Evolutionary conservation across 495 filamentous ascomycete species (phyloP).

Genomic region (Cryomyces minteri): DNA sequence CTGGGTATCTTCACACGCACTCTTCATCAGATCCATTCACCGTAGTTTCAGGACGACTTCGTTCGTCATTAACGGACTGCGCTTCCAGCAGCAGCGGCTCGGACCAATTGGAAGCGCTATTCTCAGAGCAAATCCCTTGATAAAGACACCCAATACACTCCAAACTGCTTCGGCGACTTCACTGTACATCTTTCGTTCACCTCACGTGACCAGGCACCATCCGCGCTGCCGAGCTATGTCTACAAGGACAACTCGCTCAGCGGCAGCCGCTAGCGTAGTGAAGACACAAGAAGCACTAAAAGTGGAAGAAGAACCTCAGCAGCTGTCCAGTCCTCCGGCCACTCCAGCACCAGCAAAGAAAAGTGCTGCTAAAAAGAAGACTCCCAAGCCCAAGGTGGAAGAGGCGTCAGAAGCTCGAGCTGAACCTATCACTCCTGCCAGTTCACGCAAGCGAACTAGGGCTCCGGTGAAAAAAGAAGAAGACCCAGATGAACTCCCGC

Average conservation of each 20-base stretch:
- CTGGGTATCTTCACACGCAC: no score
- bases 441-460: slow-evolving; percentile 13
- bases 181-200: no score
- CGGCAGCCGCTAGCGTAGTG: slow-evolving; percentile 4
- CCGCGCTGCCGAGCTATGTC: neutral
- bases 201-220: neutral
- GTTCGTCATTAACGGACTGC: no score
- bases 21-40: no score
- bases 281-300: neutral
- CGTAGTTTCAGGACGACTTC: no score
- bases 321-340: slow-evolving; percentile 18
- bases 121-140: no score
- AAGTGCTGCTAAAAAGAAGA: neutral
- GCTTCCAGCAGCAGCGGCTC: no score
- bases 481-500: slow-evolving; percentile 17
- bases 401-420: neutral
- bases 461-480: slow-evolving; percentile 9
- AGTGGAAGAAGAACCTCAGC: slow-evolving; percentile 7
- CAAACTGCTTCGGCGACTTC: no score
- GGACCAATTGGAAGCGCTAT: no score
- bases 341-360: slow-evolving; percentile 8
- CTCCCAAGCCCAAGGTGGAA: neutral
- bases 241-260: slow-evolving; percentile 9
- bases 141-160: no score
- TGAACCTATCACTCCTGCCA: slow-evolving; percentile 4